These are phyloP conservation scores for Calamus simplicifolius DNA, from an alignment of 176 grass and related monocot genomes.

Conservation along the genomic window DNA sequence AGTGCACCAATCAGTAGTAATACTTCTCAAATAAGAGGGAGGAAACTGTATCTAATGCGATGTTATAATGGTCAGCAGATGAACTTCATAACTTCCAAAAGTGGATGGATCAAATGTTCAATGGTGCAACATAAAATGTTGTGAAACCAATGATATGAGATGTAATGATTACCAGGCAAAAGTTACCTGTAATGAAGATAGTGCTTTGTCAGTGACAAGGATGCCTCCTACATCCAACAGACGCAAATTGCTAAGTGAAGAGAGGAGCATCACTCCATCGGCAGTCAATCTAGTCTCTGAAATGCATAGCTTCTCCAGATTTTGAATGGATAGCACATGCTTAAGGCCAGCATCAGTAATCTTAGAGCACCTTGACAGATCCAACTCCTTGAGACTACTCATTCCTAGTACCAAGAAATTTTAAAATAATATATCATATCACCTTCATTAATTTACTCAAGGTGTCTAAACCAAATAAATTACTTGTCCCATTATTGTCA, in stretches of 20 bases:
- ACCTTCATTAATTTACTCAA: neutral
- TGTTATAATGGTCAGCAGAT: neutral
- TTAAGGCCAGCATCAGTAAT: constrained; percentile 63
- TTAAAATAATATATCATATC: neutral
- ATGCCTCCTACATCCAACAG: constrained; percentile 77
- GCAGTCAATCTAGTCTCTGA: constrained; percentile 60
- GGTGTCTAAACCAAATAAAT: too few species aligned
- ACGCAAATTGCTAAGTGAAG: constrained; percentile 43
- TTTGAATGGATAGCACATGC: constrained; percentile 64
- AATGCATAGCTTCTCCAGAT: constrained; percentile 65
- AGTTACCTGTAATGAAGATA: constrained; percentile 57
- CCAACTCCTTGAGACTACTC: constrained; percentile 56
- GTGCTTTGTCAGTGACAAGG: constrained; percentile 41
- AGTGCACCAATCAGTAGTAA: too few species aligned
- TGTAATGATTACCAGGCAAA: constrained; percentile 8
- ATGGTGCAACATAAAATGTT: too few species aligned
- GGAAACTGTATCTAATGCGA: too few species aligned
- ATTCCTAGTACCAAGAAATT: constrained; percentile 44
- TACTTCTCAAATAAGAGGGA: too few species aligned
- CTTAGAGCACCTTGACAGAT: constrained; percentile 74
- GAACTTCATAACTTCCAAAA: neutral
- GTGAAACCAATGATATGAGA: neutral
- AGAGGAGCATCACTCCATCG: constrained; percentile 57
- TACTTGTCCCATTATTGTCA: too few species aligned
- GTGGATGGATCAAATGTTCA: neutral